These are phyloP conservation scores for Amaranthus cruentus DNA, from an alignment of 148 eudicot species.

Conservation along the genomic window DNA sequence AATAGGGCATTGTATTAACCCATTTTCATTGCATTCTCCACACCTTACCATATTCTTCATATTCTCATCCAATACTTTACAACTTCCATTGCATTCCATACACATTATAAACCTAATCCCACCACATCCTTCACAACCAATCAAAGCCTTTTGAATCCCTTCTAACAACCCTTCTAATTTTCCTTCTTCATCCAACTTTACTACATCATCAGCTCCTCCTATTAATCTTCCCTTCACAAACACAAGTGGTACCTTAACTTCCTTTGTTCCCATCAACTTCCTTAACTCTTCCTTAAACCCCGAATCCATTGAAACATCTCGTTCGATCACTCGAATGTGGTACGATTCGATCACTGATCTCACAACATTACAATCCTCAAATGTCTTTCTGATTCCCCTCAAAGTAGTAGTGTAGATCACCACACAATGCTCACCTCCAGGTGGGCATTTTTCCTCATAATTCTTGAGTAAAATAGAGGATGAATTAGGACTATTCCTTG, in stretches of 20 bases:
- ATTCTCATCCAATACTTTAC: constrained; percentile 55
- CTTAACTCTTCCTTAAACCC: constrained; percentile 78
- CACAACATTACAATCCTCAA: constrained; percentile 77
- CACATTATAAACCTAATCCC: constrained; percentile 85
- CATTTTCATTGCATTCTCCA: constrained; percentile 84
- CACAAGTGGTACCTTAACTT: constrained; percentile 61
- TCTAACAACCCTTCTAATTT: constrained; percentile 44
- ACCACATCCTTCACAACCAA: constrained; percentile 53
- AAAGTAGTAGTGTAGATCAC: constrained; percentile 74
- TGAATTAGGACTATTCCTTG: constrained; percentile 8
- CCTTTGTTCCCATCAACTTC: constrained; percentile 51
- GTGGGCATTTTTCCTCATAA: constrained; percentile 50
- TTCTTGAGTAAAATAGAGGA: constrained; percentile 18
- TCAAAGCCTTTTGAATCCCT: constrained; percentile 41
- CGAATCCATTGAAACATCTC: constrained; percentile 86
- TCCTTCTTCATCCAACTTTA: constrained; percentile 79
- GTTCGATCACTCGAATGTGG: constrained; percentile 46
- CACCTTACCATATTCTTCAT: constrained; percentile 52
- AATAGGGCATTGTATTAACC: constrained; percentile 72
- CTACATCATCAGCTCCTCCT: constrained; percentile 68
- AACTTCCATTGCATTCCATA: constrained; percentile 65
- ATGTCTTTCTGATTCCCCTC: constrained; percentile 89
- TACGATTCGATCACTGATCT: constrained; percentile 52
- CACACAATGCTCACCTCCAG: constrained; percentile 54
- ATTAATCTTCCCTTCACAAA: constrained; percentile 73